Evolutionary conservation across 305 asterid genomes (phyloP).

Genomic region (Fraxinus ornus): DNA sequence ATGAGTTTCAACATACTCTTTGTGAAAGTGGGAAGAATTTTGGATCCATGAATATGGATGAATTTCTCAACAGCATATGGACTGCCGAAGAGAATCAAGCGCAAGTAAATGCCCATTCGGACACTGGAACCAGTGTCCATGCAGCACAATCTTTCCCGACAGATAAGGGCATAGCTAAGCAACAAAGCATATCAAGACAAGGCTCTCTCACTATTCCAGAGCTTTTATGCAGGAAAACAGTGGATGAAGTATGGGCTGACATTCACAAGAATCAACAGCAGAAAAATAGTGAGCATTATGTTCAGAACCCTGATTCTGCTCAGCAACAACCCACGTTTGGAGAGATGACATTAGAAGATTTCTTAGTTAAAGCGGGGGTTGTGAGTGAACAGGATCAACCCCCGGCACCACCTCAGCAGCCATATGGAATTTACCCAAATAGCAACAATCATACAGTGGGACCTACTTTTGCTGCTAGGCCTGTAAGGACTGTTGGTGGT

Average conservation of each 20-base stretch:
- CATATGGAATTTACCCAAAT: constrained; percentile 42
- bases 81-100: constrained; percentile 80
- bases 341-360: constrained; percentile 88
- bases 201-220: constrained; percentile 67
- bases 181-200: constrained; percentile 58
- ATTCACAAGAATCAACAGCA: constrained; percentile 44
- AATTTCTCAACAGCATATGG: constrained; percentile 88
- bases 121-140: constrained; percentile 5
- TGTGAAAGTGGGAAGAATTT: constrained; percentile 69
- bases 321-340: constrained; percentile 64
- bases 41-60: constrained; percentile 94
- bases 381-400: constrained; percentile 48
- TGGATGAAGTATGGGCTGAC: constrained; percentile 79
- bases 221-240: constrained; percentile 64
- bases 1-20: constrained; percentile 49
- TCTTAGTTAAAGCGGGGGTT: constrained; percentile 71
- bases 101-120: constrained; percentile 32
- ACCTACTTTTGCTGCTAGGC: constrained; percentile 35
- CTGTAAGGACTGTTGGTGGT: constrained; percentile 33
- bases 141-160: constrained; percentile 21
- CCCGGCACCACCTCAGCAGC: constrained; percentile 39
- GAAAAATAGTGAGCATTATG: constrained; percentile 17
- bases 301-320: constrained; percentile 36
- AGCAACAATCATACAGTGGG: constrained; percentile 26
- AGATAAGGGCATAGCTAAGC: constrained; percentile 34